phyloP scores from a whole-genome alignment of 148 eudicot species.

The Fagopyrum tataricum region DNA sequence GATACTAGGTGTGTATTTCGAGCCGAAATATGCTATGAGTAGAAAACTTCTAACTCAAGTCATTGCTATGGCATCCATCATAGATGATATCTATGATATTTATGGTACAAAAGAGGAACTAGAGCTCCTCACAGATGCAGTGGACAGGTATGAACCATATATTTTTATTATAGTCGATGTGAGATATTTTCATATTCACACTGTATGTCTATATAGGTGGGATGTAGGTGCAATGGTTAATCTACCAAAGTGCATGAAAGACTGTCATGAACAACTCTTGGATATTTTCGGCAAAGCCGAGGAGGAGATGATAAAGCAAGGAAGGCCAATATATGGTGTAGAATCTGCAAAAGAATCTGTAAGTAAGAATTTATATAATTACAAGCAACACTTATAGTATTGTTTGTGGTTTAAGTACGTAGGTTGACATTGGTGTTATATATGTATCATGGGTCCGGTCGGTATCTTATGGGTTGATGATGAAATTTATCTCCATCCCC shows the following conservation, averaged over 20 bases:
- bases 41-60: constrained; percentile 14
- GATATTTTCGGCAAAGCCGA: constrained; percentile 19
- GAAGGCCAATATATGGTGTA: constrained; percentile 4
- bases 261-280: constrained; percentile 13
- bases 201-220: constrained; percentile 19
- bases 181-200: neutral
- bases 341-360: constrained; percentile 19
- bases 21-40: neutral
- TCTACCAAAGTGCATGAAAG: constrained; percentile 24
- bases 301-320: constrained; percentile 16
- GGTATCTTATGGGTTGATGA: no score
- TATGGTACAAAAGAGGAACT: constrained; percentile 12
- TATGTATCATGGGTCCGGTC: no score
- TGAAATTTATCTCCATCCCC: no score
- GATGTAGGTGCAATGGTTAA: constrained; percentile 6
- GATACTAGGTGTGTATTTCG: constrained; percentile 6
- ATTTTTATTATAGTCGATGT: neutral
- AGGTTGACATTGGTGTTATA: neutral
- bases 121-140: neutral
- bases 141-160: neutral
- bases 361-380: no score
- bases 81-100: constrained; percentile 15
- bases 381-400: no score
- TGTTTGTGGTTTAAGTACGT: no score
- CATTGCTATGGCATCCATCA: neutral